These are phyloP conservation scores for Tuber aestivum DNA, from an alignment of 495 filamentous ascomycete genomes.

Conservation along the genomic window DNA sequence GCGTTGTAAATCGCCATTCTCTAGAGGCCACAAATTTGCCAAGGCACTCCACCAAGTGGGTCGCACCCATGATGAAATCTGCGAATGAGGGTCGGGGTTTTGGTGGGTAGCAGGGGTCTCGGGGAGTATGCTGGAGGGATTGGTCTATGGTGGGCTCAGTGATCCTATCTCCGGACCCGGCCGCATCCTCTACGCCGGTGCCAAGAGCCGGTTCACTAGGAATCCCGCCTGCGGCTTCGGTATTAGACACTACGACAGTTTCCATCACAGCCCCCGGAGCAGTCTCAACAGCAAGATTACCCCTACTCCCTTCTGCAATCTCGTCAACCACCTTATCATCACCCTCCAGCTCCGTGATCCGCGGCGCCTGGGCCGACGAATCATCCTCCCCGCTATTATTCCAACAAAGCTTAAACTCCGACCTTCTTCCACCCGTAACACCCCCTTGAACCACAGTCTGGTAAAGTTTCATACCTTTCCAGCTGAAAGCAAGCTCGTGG, in stretches of 20 bases:
- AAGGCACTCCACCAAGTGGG: neutral
- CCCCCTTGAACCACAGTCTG: constrained; percentile 37
- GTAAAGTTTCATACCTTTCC: constrained; percentile 17
- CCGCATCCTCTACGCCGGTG: neutral
- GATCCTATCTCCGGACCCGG: neutral
- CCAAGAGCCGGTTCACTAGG: neutral
- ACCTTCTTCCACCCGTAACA: constrained; percentile 30
- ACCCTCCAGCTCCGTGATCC: neutral
- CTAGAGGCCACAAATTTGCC: neutral
- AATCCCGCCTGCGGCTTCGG: neutral
- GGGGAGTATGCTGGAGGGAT: neutral
- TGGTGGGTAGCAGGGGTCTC: neutral
- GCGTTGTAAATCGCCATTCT: neutral
- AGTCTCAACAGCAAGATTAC: neutral
- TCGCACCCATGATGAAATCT: neutral
- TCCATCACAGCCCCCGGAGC: neutral
- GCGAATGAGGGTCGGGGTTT: neutral
- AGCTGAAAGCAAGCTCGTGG: constrained; percentile 21
- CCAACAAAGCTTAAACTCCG: constrained; percentile 35
- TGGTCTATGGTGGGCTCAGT: neutral
- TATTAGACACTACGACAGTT: neutral
- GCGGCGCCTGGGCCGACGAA: neutral
- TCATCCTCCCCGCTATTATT: neutral
- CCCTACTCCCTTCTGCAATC: neutral
- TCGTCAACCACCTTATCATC: neutral